These are phyloP conservation scores for Ogataea chonburiensis DNA, from an alignment of 805 yeast genomes.

Conservation along the genomic window DNA sequence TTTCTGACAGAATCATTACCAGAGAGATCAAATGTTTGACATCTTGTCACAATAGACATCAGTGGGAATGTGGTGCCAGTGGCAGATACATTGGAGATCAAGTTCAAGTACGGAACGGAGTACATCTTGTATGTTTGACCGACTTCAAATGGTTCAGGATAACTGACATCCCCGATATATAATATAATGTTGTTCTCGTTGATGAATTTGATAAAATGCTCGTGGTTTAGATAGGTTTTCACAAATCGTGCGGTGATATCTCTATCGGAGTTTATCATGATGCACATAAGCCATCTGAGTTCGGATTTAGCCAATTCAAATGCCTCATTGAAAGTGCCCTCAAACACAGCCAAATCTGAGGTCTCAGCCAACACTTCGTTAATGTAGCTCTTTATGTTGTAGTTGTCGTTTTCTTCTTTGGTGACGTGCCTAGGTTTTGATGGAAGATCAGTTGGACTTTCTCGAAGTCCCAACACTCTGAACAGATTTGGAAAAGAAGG, in stretches of 20 bases:
- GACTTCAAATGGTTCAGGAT: slow-evolving; percentile 65
- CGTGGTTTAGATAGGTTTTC: slow-evolving; percentile 45
- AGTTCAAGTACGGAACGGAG: slow-evolving; percentile 53
- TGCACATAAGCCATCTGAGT: slow-evolving; percentile 51
- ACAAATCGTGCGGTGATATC: slow-evolving; percentile 43
- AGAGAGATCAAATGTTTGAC: slow-evolving; percentile 33
- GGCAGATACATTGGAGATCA: slow-evolving; percentile 56
- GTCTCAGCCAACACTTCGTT: slow-evolving; percentile 25
- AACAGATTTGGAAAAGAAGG: slow-evolving; percentile 36
- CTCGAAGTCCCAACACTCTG: slow-evolving; percentile 29
- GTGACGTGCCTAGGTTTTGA: slow-evolving; percentile 24
- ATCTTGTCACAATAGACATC: slow-evolving; percentile 47
- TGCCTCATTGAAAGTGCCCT: slow-evolving; percentile 43
- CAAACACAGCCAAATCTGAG: slow-evolving; percentile 30
- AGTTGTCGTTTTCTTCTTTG: slow-evolving; percentile 19
- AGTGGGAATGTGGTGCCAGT: slow-evolving; percentile 47
- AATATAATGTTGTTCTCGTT: slow-evolving; percentile 47
- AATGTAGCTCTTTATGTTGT: slow-evolving; percentile 21
- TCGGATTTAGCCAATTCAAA: slow-evolving; percentile 38
- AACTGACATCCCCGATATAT: slow-evolving; percentile 63
- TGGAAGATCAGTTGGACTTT: slow-evolving; percentile 35
- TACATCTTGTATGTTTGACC: slow-evolving; percentile 54
- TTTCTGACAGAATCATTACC: slow-evolving; percentile 23
- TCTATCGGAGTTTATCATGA: slow-evolving; percentile 48
- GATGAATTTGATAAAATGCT: slow-evolving; percentile 39